A percentile compares a stretch with the other conserved stretches of the same genome.
These are phyloP conservation scores for Lophium mytilinum DNA, from an alignment of 495 filamentous ascomycete genomes.

Conservation along the genomic window DNA sequence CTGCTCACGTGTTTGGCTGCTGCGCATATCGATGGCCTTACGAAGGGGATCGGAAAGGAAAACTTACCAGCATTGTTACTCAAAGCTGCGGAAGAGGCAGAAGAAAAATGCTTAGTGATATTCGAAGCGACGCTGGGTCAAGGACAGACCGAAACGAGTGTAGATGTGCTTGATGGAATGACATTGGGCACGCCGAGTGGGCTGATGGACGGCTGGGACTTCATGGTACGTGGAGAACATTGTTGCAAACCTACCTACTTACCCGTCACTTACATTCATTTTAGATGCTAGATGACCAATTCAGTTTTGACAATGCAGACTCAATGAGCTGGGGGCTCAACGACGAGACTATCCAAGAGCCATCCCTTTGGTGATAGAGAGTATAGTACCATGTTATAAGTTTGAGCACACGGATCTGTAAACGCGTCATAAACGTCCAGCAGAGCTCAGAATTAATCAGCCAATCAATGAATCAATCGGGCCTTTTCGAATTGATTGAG, in stretches of 20 bases:
- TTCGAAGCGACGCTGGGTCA: slow-evolving; percentile 25
- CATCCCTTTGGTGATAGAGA: no score
- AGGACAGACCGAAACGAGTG: not conserved
- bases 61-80: slow-evolving; percentile 31
- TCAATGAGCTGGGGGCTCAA: slow-evolving; percentile 5
- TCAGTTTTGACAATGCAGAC: not conserved
- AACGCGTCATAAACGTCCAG: no score
- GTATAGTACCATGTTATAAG: no score
- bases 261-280: not conserved
- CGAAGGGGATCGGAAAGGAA: slow-evolving; percentile 31
- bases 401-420: no score
- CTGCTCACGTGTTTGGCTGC: slow-evolving; percentile 37
- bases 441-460: no score
- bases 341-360: no score
- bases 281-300: not conserved
- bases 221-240: not conserved
- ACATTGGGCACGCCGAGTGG: not conserved
- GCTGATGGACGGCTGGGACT: slow-evolving; percentile 3
- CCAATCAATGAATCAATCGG: no score
- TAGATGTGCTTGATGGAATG: not conserved
- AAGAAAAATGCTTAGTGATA: slow-evolving; percentile 30
- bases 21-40: slow-evolving; percentile 40
- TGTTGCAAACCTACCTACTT: not conserved
- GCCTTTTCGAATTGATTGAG: no score
- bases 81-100: slow-evolving; percentile 35